A percentile compares a stretch with the other conserved stretches of the same genome.
Evolutionary conservation across 1,284 basidiomycete genomes (phyloP).

Genomic region (Cryptococcus sp.): DNA sequence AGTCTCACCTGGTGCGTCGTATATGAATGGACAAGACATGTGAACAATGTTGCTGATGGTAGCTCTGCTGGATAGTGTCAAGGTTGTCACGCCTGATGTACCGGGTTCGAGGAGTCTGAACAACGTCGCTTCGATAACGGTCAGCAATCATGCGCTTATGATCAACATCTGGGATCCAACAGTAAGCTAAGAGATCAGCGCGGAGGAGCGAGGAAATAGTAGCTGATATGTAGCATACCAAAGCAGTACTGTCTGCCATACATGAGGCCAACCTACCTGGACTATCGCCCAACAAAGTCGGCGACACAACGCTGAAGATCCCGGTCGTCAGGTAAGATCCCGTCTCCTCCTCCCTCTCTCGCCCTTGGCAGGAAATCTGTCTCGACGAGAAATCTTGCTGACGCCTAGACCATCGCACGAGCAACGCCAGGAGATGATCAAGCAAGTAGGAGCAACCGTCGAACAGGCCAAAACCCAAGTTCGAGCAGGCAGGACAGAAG

Average conservation of each 20-base stretch:
- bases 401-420: constrained; percentile 34
- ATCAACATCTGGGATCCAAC: constrained; percentile 42
- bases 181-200: constrained; percentile 15
- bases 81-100: constrained; percentile 31
- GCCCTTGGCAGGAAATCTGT: no score
- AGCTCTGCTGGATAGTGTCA: constrained; percentile 44
- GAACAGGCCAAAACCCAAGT: constrained; percentile 44
- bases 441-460: constrained; percentile 26
- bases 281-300: constrained; percentile 35
- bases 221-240: constrained; percentile 20
- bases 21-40: not conserved
- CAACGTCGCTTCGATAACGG: constrained; percentile 41
- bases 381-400: not conserved
- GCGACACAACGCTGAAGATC: constrained; percentile 32
- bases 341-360: not conserved
- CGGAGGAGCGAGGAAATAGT: no score
- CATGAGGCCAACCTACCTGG: constrained; percentile 45
- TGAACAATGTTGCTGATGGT: no score
- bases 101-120: constrained; percentile 30
- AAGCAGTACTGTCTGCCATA: constrained; percentile 42
- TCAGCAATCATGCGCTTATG: constrained; percentile 29
- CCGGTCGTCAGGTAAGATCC: constrained; percentile 34
- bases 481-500: constrained; percentile 38
- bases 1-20: constrained; percentile 38
- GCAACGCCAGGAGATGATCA: constrained; percentile 34